Percentiles rank a stretch among this genome's conserved stretches.
Conservation (phyloP, 306 rosid species). For the Prosopis cineraria region DNA sequence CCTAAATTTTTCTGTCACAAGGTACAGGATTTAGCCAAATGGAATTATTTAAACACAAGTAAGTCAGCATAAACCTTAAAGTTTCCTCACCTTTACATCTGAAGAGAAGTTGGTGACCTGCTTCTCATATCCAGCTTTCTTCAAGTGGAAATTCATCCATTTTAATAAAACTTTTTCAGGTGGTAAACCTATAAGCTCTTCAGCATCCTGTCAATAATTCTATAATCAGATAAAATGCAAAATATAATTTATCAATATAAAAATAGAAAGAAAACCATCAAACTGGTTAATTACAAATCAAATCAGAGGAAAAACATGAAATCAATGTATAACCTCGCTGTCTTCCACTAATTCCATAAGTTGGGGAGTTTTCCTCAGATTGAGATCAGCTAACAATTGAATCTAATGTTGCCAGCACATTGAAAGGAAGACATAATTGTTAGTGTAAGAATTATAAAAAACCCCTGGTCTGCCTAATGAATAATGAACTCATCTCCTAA, state of each 20-base stretch:
- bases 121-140: constrained; percentile 92
- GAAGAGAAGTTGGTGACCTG: constrained; percentile 95
- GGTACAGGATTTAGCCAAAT: constrained; percentile 2
- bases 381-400: constrained; percentile 94
- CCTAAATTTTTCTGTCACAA: neutral
- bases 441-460: constrained; percentile 8
- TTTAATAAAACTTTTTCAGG: constrained; percentile 92
- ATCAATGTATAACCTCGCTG: constrained; percentile 62
- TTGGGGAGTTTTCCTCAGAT: constrained; percentile 98
- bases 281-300: constrained; percentile 16
- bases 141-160: constrained; percentile 99
- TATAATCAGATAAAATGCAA: constrained; percentile 7
- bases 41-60: constrained; percentile 4
- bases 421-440: constrained; percentile 31
- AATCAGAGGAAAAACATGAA: constrained; percentile 11
- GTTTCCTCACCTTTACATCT: constrained; percentile 79
- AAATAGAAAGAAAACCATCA: constrained; percentile 13
- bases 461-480: constrained; percentile 14
- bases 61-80: constrained; percentile 22
- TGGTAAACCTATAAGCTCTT: constrained; percentile 89
- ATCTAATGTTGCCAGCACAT: constrained; percentile 59
- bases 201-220: constrained; percentile 78
- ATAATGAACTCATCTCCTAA: constrained; percentile 17
- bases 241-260: neutral
- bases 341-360: constrained; percentile 96